Conservation (phyloP, 768 basidiomycete species). For the Collybiopsis luxurians region DNA sequence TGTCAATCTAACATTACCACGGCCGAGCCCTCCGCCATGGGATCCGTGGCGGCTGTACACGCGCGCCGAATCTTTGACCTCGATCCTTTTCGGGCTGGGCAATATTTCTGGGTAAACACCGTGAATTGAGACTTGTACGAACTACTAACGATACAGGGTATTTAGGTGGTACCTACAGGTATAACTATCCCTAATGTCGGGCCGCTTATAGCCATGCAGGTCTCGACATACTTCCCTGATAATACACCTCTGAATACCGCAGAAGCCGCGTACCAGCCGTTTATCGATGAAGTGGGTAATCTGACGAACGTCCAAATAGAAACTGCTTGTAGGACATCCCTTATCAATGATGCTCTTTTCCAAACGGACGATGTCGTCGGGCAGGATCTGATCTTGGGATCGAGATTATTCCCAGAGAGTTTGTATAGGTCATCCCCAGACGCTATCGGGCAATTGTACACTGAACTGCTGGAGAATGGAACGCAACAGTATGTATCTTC, state of each 20-base stretch:
- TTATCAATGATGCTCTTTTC: neutral
- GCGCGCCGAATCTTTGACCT: conserved; percentile 34
- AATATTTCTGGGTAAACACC: conserved; percentile 21
- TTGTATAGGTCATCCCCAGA: conserved; percentile 1
- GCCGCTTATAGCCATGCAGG: neutral
- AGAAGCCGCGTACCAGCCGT: conserved; percentile 16
- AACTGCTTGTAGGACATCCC: neutral
- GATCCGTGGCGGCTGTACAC: conserved; percentile 25
- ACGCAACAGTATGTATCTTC: neutral
- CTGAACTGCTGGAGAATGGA: neutral
- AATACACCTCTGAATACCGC: conserved; percentile 12
- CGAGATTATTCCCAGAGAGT: neutral
- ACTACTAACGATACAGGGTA: too few species aligned
- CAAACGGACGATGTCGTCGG: neutral
- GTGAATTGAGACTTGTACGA: neutral
- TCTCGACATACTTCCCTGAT: conserved; percentile 19
- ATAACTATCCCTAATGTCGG: conserved; percentile 5
- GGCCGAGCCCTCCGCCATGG: conserved; percentile 15
- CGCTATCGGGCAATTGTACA: neutral
- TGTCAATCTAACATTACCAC: conserved; percentile 16
- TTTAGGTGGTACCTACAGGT: neutral
- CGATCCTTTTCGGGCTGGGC: conserved; percentile 26
- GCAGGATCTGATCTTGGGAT: neutral
- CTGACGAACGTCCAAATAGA: neutral
- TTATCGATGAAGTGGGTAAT: conserved; percentile 13